Evolutionary conservation across 495 filamentous ascomycete genomes (phyloP), one percentile per base, ranked within the genome.

Genomic region (Xylaria venustula): DNA sequence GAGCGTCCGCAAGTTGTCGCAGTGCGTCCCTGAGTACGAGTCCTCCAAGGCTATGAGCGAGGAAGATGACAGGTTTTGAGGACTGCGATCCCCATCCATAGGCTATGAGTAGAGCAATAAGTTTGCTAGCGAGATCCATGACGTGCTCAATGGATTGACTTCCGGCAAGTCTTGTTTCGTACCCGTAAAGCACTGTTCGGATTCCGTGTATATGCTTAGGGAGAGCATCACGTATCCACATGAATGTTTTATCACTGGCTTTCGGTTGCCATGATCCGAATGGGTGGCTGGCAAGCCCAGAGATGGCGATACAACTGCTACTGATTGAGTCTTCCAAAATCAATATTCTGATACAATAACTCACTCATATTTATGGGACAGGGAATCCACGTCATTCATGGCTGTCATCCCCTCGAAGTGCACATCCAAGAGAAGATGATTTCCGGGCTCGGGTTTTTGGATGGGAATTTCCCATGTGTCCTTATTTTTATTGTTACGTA

Each of bases 31-130:
- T 60, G 57, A 67, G 20, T 1, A 70, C 44, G 11, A 70, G 56
- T 5, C 67, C 65, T 12, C 67, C 65, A 37, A 65, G 66, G 48
- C 65, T 70, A 44, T 70, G 67, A 4, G 62, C 67, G 9, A 70
- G 47, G 15, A 65, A 70, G 28, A 67, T 41, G 6, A 70, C 41
- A 8, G 68, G 68, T 44, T 56, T 56, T 26, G 6, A 34, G 19
- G 17, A 30, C 5, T n/a, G 23, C 17, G 42, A 47, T 5, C 50
- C 60, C 51, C 53, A 54, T 12, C 36, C 51, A 19, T 47, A 41
- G 17, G 32, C 11, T 25, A 25, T 23, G 22, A 62, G 50, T 11
- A 49, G 19, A 20, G 34, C 17, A 40, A 63, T 57, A 12, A 66
- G 23, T 11, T 7, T 47, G 20, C 8, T 25, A 7, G 60, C 49